Conservation (phyloP, 257 asterid genomes). For the Ajuga chamaepitys region DNA sequence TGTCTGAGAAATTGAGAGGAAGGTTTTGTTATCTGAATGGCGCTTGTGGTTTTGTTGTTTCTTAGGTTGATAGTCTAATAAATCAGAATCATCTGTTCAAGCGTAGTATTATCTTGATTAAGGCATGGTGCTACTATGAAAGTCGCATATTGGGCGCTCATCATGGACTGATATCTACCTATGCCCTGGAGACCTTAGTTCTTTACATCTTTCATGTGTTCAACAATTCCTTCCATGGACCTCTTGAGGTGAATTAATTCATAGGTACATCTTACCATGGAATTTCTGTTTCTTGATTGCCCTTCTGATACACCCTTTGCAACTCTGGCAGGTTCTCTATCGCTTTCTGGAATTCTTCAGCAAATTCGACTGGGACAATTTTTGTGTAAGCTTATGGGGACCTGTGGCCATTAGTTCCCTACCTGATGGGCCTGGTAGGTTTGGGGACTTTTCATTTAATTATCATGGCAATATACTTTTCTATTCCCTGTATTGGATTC, state of each 20-base stretch:
- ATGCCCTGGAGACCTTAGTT: constrained; percentile 90
- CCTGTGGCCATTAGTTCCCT: constrained; percentile 89
- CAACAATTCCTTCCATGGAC: constrained; percentile 90
- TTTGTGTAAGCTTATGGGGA: constrained; percentile 98
- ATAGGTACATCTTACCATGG: neutral
- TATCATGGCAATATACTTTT: neutral
- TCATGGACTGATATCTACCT: constrained; percentile 87
- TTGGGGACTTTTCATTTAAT: neutral
- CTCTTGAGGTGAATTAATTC: constrained; percentile 71
- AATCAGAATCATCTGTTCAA: constrained; percentile 69
- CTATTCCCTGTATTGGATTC: constrained; percentile 5
- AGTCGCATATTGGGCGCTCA: constrained; percentile 89
- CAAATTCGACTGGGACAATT: constrained; percentile 94
- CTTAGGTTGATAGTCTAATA: constrained; percentile 74
- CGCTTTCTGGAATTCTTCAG: constrained; percentile 99
- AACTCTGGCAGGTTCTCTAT: constrained; percentile 72
- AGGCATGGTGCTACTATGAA: constrained; percentile 96
- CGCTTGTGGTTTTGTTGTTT: constrained; percentile 3
- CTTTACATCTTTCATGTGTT: constrained; percentile 96
- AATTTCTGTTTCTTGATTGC: constrained; percentile 13
- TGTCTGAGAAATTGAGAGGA: neutral
- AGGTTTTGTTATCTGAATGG: constrained; percentile 2
- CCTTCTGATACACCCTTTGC: constrained; percentile 22
- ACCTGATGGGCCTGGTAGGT: constrained; percentile 80
- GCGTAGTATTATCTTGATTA: constrained; percentile 82